Evolutionary conservation across 2,329 filamentous ascomycete species (phyloP).

Genomic region (Trichophaea hybrida): DNA sequence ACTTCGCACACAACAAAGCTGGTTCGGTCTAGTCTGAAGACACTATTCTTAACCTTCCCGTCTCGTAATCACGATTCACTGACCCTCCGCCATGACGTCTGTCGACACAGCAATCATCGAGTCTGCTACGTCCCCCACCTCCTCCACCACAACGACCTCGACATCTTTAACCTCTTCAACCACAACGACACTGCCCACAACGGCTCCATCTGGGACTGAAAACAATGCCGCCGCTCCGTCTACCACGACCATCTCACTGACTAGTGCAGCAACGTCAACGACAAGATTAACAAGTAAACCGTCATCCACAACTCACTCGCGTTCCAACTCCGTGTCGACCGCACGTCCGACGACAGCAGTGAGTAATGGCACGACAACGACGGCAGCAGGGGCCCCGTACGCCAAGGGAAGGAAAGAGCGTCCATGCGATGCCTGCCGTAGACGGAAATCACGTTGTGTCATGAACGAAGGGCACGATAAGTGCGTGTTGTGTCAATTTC

Average conservation of each 20-base stretch:
- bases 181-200: slow-evolving; percentile 36
- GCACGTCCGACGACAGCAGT: neutral
- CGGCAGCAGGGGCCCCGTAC: slow-evolving; percentile 11
- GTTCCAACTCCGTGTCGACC: neutral
- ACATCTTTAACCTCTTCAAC: slow-evolving; percentile 62
- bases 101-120: slow-evolving; percentile 20
- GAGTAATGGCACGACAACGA: neutral
- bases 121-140: slow-evolving; percentile 42
- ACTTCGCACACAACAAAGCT: neutral
- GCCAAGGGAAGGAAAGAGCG: slow-evolving; percentile 37
- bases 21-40: neutral
- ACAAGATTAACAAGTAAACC: neutral
- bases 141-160: slow-evolving; percentile 55
- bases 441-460: slow-evolving; percentile 61
- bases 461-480: slow-evolving; percentile 58
- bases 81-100: neutral
- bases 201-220: neutral
- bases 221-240: slow-evolving; percentile 1
- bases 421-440: slow-evolving; percentile 60
- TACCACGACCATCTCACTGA: slow-evolving; percentile 1
- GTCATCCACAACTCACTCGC: neutral
- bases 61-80: neutral
- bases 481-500: slow-evolving; percentile 64
- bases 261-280: neutral
- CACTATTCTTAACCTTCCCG: neutral